These are phyloP conservation scores for Rhododendron henanense DNA, from an alignment of 148 eudicot species.

Conservation along the genomic window DNA sequence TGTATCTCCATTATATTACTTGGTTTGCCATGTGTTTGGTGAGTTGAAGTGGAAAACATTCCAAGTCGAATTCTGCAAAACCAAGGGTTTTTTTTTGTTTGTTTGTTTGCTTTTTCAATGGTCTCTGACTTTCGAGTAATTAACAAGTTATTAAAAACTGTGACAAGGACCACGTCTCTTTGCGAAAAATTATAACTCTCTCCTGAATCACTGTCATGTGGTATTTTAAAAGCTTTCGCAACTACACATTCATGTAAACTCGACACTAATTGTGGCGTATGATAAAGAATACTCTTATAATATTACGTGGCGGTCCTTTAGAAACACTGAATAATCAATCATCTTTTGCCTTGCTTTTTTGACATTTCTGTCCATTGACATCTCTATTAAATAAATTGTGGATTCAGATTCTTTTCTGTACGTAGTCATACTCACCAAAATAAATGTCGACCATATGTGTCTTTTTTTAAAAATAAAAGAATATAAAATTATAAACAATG, in stretches of 20 bases:
- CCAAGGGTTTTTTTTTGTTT: not conserved
- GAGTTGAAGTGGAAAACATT: not conserved
- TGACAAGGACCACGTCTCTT: not conserved
- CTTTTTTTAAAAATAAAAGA: too few species aligned
- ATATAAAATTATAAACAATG: not conserved
- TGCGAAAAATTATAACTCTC: too few species aligned
- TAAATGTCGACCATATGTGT: too few species aligned
- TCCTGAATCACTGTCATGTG: too few species aligned
- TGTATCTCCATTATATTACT: not conserved
- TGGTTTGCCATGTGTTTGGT: not conserved
- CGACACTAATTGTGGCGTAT: too few species aligned
- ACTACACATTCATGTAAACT: too few species aligned
- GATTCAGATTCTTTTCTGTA: not conserved
- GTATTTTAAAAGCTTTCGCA: too few species aligned
- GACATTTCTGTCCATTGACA: not conserved
- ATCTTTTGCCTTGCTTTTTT: not conserved
- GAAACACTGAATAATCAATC: not conserved
- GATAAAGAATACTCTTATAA: too few species aligned
- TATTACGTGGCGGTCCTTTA: too few species aligned
- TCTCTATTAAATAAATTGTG: too few species aligned
- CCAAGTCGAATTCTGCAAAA: not conserved
- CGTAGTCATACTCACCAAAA: not conserved
- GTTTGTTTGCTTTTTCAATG: not conserved
- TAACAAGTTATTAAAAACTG: not conserved
- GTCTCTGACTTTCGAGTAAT: not conserved